Conservation (phyloP, 805 yeast species). For the Wickerhamomyces pijperi region DNA sequence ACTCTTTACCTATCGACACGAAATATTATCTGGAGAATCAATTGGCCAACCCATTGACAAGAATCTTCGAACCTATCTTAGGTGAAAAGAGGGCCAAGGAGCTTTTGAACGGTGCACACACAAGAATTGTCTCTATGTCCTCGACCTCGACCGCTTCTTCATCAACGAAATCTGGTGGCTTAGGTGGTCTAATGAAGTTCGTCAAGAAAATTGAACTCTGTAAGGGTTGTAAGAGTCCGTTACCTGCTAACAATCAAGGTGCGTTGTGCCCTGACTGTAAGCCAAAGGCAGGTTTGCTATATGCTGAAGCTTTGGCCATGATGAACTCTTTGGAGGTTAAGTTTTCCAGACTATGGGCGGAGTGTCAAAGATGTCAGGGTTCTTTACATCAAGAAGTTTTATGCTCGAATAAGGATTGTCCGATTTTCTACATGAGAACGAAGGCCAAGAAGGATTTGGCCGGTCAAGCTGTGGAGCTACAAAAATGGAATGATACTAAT, state of each 20-base stretch:
- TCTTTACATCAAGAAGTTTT: conserved; percentile 90
- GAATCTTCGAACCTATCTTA: conserved; percentile 90
- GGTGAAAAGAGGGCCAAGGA: conserved; percentile 80
- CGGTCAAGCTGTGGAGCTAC: conserved; percentile 26
- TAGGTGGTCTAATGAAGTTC: conserved; percentile 85
- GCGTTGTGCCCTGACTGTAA: conserved; percentile 77
- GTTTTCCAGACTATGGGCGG: conserved; percentile 90
- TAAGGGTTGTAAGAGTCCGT: conserved; percentile 78
- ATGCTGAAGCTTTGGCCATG: conserved; percentile 69
- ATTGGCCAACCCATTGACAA: conserved; percentile 79
- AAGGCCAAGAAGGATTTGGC: conserved; percentile 31
- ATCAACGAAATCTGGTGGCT: no score
- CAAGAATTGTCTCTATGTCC: conserved; percentile 57
- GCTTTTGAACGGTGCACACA: conserved; percentile 73
- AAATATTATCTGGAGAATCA: conserved; percentile 90
- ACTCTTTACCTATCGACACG: conserved; percentile 88
- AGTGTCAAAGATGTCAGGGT: conserved; percentile 96
- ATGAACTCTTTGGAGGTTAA: conserved; percentile 73
- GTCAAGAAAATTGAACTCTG: conserved; percentile 84
- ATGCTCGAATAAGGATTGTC: conserved; percentile 93
- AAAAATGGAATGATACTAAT: conserved; percentile 26
- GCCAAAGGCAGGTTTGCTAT: conserved; percentile 61
- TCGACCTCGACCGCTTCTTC: conserved; percentile 28
- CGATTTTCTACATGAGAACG: conserved; percentile 92
- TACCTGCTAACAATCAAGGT: conserved; percentile 46